Base-by-base conservation (phyloP, 2,329 filamentous ascomycete species). In the Aaosphaeria arxii region DNA sequence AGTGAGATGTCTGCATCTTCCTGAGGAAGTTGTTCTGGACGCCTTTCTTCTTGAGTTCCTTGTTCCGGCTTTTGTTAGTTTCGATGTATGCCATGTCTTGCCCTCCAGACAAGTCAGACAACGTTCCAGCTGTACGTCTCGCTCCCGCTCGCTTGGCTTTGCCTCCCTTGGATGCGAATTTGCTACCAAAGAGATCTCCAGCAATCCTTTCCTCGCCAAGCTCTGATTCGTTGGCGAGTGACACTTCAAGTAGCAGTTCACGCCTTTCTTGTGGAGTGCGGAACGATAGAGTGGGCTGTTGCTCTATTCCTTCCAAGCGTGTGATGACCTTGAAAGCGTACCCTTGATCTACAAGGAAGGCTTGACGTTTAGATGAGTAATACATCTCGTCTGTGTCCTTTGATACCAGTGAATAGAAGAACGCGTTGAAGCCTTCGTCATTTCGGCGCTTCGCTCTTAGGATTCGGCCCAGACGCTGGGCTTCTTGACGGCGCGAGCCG, bases 291-390 rank as follows among this genome's bases (percentile, higher is more conserved):
- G 85, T 85, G 0, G 87, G 85, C 45, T 92, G 87, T 50, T 89
- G 83, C 51, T 96, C 89, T 54, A 99, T 90, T 44, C 92, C 94
- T 62, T 91, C 87, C 6, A 99, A 79, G 63, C 95, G 90, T 0
- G 94, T 99, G 67, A 99, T 99, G 53, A 97, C 92, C 69, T 97
- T 97, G 80, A 99, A 99, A 0, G 94, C 92, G 67, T 99, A 99
- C 7, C 94, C 94, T 71, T 99, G 94, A 57, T 99, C 94, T 24
- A 99, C 91, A 1, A 99, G 78, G 75, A 99, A 99, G 1, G 94
- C 92, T 71, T 99, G 94, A 7, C 94, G 83, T 71, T 96, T 97
- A 4, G 91, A 91, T 0, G 92, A 96, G 70, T 96, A 99, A 67
- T 86, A 94, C 92, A 99, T 97, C 70, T 99, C 94, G 52, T 91